Percentiles rank a stretch among this genome's conserved stretches.
Conservation (phyloP, 495 filamentous ascomycete species). For the Penicillium canescens region DNA sequence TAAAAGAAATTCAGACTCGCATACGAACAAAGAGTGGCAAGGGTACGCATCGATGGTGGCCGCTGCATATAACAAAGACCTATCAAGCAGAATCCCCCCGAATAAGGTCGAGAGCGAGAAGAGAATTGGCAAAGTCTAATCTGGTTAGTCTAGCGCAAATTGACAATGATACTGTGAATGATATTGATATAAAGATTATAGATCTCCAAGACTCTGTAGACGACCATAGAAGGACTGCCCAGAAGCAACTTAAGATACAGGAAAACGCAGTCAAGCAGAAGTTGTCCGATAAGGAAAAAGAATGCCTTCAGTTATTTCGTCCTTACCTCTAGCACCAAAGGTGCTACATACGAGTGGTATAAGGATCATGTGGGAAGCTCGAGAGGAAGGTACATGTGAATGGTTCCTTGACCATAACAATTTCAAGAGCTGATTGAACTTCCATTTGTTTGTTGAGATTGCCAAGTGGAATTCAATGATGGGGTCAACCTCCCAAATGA, state of each 20-base stretch:
- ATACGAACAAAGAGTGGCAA: too few relatives aligned
- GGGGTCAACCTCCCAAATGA: too few relatives aligned
- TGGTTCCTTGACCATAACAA: background rate
- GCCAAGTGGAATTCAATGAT: too few relatives aligned
- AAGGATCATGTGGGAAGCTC: conserved; percentile 13
- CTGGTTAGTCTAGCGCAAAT: conserved; percentile 21
- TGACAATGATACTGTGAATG: background rate
- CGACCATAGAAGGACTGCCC: background rate
- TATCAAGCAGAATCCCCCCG: conserved; percentile 24
- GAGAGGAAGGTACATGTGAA: conserved; percentile 35
- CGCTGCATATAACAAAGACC: too few relatives aligned
- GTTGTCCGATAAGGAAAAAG: conserved; percentile 17
- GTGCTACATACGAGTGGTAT: conserved; percentile 18
- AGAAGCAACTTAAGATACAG: conserved; percentile 14
- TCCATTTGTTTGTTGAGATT: too few relatives aligned
- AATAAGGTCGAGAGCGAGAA: conserved; percentile 31
- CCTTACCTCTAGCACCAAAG: conserved; percentile 17
- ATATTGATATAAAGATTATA: background rate
- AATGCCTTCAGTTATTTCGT: conserved; percentile 35
- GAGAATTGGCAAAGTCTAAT: conserved; percentile 30
- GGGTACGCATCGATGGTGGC: too few relatives aligned
- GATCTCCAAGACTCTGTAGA: background rate
- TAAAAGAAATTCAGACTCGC: too few relatives aligned
- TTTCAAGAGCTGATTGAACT: background rate
- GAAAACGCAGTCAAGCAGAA: conserved; percentile 11